phyloP scores from a whole-genome alignment of 352 stramenopile genomes.

The Globisporangium rhizosaccharum region DNA sequence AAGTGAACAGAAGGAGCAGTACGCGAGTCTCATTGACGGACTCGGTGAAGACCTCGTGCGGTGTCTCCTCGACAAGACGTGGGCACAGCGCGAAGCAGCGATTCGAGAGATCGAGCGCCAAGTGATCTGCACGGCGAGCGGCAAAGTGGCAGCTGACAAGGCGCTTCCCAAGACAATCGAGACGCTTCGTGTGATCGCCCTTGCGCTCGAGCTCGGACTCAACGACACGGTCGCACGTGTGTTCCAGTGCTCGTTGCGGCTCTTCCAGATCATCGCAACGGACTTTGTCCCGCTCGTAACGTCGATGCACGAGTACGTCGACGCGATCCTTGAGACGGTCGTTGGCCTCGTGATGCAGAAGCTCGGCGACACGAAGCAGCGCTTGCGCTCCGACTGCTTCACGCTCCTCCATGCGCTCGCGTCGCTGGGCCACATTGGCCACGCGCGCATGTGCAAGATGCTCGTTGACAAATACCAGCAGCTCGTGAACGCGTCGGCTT shows the following conservation, averaged over 20 bases:
- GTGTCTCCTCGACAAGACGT: constrained; percentile 76
- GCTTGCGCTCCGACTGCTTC: constrained; percentile 65
- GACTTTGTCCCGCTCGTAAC: constrained; percentile 65
- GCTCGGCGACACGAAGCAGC: constrained; percentile 72
- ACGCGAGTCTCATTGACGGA: constrained; percentile 39
- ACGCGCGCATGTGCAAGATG: constrained; percentile 59
- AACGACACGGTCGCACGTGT: constrained; percentile 75
- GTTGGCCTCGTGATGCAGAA: constrained; percentile 63
- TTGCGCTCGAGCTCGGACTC: constrained; percentile 57
- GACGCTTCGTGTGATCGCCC: constrained; percentile 48
- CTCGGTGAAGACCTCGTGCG: constrained; percentile 72
- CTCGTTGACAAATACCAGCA: constrained; percentile 54
- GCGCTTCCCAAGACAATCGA: constrained; percentile 49
- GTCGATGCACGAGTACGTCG: constrained; percentile 37
- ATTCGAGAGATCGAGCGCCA: constrained; percentile 70
- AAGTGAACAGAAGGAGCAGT: constrained; percentile 47
- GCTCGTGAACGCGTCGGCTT: constrained; percentile 19
- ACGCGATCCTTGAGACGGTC: constrained; percentile 57
- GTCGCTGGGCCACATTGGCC: constrained; percentile 46
- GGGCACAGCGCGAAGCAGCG: constrained; percentile 67
- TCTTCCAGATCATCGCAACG: constrained; percentile 62
- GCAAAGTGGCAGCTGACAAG: constrained; percentile 33
- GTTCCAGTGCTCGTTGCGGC: constrained; percentile 68
- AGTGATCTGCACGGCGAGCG: constrained; percentile 47
- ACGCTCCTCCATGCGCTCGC: constrained; percentile 63